Conservation (phyloP, 805 yeast genomes). For the Wickerhamiella sorbophila region DNA sequence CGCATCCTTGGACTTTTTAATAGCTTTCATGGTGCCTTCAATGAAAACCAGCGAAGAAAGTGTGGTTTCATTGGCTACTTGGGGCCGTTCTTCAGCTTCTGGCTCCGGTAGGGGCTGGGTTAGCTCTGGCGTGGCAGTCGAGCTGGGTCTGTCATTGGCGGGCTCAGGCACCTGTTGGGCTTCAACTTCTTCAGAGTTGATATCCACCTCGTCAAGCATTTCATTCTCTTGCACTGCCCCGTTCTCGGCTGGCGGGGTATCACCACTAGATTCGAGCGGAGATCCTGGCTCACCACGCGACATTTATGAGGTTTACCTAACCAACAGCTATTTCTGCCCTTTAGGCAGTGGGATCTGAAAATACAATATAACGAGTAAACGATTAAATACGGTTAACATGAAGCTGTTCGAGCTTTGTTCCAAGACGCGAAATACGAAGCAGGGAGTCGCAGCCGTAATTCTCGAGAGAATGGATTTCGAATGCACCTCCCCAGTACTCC, state of each 20-base stretch:
- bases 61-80: constrained; percentile 3
- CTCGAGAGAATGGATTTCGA: constrained; percentile 67
- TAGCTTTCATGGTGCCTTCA: constrained; percentile 43
- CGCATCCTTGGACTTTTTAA: constrained; percentile 47
- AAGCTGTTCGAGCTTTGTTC: constrained; percentile 44
- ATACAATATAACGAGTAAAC: neutral
- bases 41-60: constrained; percentile 31
- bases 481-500: constrained; percentile 91
- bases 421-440: constrained; percentile 63
- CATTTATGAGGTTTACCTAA: too few relatives aligned
- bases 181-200: neutral
- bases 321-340: too few relatives aligned
- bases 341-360: neutral
- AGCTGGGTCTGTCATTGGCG: neutral
- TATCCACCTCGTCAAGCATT: neutral
- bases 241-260: neutral
- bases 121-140: neutral
- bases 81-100: constrained; percentile 10
- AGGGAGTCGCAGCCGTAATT: constrained; percentile 90
- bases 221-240: neutral
- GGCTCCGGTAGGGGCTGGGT: neutral
- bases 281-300: neutral
- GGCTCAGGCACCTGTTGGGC: neutral
- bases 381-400: neutral
- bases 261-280: neutral